Base-by-base conservation (phyloP, 2,329 filamentous ascomycete genomes). In the Cladophialophora chaetospira region DNA sequence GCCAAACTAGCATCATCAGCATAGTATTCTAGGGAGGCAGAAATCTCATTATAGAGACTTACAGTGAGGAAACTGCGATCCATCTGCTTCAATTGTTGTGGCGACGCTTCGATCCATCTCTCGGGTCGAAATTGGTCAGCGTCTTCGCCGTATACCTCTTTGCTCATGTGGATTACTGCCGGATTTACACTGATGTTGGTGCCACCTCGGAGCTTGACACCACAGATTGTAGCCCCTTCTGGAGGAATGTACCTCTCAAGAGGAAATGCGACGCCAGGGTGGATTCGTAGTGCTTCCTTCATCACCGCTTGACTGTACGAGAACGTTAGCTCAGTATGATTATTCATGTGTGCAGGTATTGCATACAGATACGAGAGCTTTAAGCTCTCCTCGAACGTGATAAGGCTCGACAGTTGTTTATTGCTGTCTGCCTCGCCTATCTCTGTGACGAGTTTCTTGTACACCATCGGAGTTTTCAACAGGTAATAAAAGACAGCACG, bases 371-470 rank as follows among this genome's bases (percentile, higher is more conserved):
- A 81, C 9, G 43, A 33, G 26, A 63, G 23, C 13, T 49, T 44
- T 11, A 33, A 31, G 9, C 33, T 31, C n/a, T 61, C 48, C 17
- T 53, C 42, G 44, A 53, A 63, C 5, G 43, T 54, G 29, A 60
- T n/a, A 17, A 51, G 38, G 3, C 52, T 0, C 52, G 46, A 40
- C 52, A 56, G 46, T 13, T 36, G 21, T 5, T 51, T 56, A 2
- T 15, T 26, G 28, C 49, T 5, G 3, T 54, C 46, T 2, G 75
- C 60, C 80, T 82, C 60, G 70, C 75, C 26, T 50, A 72, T n/a
- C 62, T 82, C 26, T 71, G 85, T 3, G 61, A 67, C 3, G 13
- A 70, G 5, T 67, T 80, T 49, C 79, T 83, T 64, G 19, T 51
- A 51, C 5, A 63, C 61, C 2, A 40, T 26, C 0, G 61, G 58